Conservation (phyloP, 1,139 yeast species). For the Casaregolazyma suthepensis region DNA sequence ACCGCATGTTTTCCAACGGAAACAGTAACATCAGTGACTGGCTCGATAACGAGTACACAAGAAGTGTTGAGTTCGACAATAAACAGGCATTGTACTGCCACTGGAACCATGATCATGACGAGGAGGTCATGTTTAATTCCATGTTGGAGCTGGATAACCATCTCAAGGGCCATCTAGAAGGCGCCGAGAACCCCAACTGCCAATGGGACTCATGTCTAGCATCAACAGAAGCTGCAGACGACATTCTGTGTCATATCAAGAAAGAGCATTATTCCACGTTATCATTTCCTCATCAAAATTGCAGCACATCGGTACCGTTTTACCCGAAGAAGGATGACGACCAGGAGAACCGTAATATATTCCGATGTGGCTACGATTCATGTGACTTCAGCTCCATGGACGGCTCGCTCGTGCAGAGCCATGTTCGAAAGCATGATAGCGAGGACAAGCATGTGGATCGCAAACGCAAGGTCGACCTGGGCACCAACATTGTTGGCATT, state of each 20-base stretch:
- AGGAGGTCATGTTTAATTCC: slow-evolving; percentile 25
- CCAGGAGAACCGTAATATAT: slow-evolving; percentile 6
- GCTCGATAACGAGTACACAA: slow-evolving; percentile 5
- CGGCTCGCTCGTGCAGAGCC: slow-evolving; percentile 31
- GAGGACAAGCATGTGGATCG: not conserved
- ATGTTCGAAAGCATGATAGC: slow-evolving; percentile 43
- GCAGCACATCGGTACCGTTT: not conserved
- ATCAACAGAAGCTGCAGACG: slow-evolving; percentile 28
- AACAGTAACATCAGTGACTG: slow-evolving; percentile 2
- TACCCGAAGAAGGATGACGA: slow-evolving; percentile 3
- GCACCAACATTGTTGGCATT: not conserved
- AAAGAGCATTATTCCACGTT: slow-evolving; percentile 29
- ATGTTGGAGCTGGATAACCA: slow-evolving; percentile 30
- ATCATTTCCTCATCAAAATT: slow-evolving; percentile 22
- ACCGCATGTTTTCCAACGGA: not conserved
- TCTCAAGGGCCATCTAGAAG: slow-evolving; percentile 18
- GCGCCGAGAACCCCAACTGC: slow-evolving; percentile 18
- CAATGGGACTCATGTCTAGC: slow-evolving; percentile 38
- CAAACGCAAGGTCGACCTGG: slow-evolving; percentile 3
- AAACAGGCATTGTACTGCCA: slow-evolving; percentile 25
- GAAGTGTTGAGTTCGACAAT: not conserved
- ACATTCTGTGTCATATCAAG: slow-evolving; percentile 33
- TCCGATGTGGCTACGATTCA: slow-evolving; percentile 30
- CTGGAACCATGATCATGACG: slow-evolving; percentile 32
- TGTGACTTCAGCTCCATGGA: slow-evolving; percentile 25